Evolutionary conservation across 192 early-diverging fungal species (phyloP), one percentile per base, ranked within the genome.

Genomic region (Entomortierella parvispora): DNA sequence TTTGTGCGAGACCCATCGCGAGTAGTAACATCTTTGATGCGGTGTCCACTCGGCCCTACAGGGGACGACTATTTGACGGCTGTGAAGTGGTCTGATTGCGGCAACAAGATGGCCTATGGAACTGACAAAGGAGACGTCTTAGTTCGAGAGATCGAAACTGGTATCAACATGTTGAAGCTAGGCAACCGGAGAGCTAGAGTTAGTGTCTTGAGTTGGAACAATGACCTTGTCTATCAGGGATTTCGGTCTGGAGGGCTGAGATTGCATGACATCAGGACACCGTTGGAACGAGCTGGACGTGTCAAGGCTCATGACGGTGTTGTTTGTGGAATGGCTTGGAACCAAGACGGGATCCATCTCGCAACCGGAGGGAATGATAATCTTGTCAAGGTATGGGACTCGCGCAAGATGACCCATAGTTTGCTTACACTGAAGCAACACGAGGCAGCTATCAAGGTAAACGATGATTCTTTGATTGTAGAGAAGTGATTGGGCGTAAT

Each of bases 301-400:
- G 70, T 96, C 14, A 25, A 79, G 12, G 88, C 83, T 2, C 97
- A 99, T 82, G 84, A 85, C 18, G 82, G 80, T 31, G 88, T 93
- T 63, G 93, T 98, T 6, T 97, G 96, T 80, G 96, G 96, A 5
- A 81, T 98, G 17, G 87, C 90, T 54, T 98, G 97, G 96, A 86
- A 89, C 50, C 62, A 80, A 14, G 93, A 97, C 63, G 93, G 93
- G 28, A 75, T 67, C 0, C 80, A 87, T n/a, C 83, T 98, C 10
- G 97, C 97, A 2, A 94, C 92, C 62, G 97, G 97, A 20, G 96
- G 95, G 8, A 98, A 98, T 80, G 97, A 99, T 74, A 97, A 96
- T 68, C 53, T 91, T 58, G 87, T 98, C 23, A 86, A 97, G 58
- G 86, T 99, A 31, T 97, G 94, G 94, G 96, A 99, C 66, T 81